Percentiles rank a stretch among this genome's conserved stretches.
These are phyloP conservation scores for Paecilomyces sp. DNA, from an alignment of 2,329 filamentous ascomycete species.

Conservation along the genomic window DNA sequence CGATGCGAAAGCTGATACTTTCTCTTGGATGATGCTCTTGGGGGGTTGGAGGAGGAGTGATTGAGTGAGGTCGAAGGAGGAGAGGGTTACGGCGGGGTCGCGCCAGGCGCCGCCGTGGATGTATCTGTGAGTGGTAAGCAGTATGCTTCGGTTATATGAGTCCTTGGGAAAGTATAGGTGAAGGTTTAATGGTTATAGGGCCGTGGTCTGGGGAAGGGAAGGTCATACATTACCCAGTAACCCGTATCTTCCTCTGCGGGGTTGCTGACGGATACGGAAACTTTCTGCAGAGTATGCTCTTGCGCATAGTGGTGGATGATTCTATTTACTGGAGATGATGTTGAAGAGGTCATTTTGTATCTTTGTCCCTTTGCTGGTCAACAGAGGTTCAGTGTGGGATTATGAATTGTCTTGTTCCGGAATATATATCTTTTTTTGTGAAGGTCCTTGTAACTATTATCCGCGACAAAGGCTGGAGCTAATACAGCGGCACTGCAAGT, in stretches of 20 bases:
- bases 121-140: slow-evolving; percentile 20
- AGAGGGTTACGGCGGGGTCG: slow-evolving; percentile 34
- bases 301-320: slow-evolving; percentile 18
- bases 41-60: slow-evolving; percentile 20
- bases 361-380: background rate
- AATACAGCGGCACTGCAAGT: no score
- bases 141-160: background rate
- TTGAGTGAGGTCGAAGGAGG: slow-evolving; percentile 28
- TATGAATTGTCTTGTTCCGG: background rate
- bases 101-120: slow-evolving; percentile 46
- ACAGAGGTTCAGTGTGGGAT: background rate
- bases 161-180: background rate
- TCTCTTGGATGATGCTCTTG: slow-evolving; percentile 5
- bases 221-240: slow-evolving; percentile 35
- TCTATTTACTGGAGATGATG: slow-evolving; percentile 6
- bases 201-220: background rate
- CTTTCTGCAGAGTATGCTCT: slow-evolving; percentile 24
- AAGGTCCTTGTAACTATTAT: no score
- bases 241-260: slow-evolving; percentile 10
- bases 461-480: no score
- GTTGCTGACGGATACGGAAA: slow-evolving; percentile 19
- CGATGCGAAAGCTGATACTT: slow-evolving; percentile 36
- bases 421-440: background rate
- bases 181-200: background rate
- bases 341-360: background rate